phyloP scores from a whole-genome alignment of 2,329 filamentous ascomycete species.

The Fusarium sp. region DNA sequence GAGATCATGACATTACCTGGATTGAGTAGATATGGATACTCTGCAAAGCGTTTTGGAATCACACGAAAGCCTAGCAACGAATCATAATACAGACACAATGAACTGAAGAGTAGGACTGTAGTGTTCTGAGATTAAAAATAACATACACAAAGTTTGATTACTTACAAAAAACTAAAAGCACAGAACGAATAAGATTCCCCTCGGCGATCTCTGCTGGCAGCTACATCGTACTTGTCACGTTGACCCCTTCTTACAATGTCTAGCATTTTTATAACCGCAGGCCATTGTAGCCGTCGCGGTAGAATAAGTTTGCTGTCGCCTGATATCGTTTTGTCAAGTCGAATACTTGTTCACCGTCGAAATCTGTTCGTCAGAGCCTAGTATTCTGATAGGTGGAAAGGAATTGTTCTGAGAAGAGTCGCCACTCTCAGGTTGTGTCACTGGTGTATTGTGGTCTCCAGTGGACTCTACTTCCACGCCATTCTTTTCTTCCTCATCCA shows the following conservation, averaged over 20 bases:
- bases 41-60: not conserved
- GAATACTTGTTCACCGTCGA: not conserved
- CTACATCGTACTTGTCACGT: not conserved
- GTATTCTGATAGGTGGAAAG: not conserved
- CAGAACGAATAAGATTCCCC: slow-evolving; percentile 7
- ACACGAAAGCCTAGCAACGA: not conserved
- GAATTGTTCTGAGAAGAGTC: not conserved
- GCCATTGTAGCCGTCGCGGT: not conserved
- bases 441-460: not conserved
- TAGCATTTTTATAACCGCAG: not conserved
- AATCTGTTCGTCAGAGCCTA: not conserved
- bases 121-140: slow-evolving; percentile 2
- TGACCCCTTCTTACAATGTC: not conserved
- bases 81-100: not conserved
- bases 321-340: not conserved
- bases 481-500: not conserved
- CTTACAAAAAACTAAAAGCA: slow-evolving; percentile 8
- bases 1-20: too few relatives aligned
- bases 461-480: not conserved
- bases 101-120: not conserved
- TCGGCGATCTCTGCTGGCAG: not conserved
- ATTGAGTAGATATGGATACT: not conserved
- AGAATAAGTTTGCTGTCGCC: not conserved
- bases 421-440: not conserved
- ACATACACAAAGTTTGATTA: slow-evolving; percentile 11